These are phyloP conservation scores for Penicillium pulvis DNA, from an alignment of 495 filamentous ascomycete genomes.

Conservation along the genomic window DNA sequence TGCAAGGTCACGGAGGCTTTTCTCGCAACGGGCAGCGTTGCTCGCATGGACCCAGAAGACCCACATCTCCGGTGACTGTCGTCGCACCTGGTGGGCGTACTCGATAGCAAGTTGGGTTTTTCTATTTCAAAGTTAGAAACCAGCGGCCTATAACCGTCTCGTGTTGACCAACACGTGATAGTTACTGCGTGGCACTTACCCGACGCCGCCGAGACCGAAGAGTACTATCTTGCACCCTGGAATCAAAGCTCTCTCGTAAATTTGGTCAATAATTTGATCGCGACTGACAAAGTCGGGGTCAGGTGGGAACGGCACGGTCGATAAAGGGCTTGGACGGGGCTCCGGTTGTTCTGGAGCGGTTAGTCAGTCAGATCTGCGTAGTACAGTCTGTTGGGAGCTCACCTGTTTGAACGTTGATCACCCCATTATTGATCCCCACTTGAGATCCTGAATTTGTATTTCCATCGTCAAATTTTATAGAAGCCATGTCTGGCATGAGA, in stretches of 20 bases:
- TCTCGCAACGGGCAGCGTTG: constrained; percentile 37
- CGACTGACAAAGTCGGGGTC: constrained; percentile 38
- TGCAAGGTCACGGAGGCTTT: constrained; percentile 43
- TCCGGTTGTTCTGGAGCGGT: constrained; percentile 12
- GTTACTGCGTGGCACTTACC: background rate
- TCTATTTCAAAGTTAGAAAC: no score
- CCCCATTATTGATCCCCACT: no score
- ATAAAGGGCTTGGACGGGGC: constrained; percentile 16
- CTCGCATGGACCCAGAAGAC: constrained; percentile 55
- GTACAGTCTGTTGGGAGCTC: background rate
- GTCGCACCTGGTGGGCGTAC: constrained; percentile 34
- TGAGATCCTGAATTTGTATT: no score
- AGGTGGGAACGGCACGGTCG: constrained; percentile 30
- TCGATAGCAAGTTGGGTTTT: constrained; percentile 46
- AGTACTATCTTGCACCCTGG: constrained; percentile 26
- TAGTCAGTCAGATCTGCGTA: background rate
- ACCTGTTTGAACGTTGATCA: background rate
- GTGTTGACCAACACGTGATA: background rate
- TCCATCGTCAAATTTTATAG: no score
- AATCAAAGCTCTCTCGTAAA: constrained; percentile 23
- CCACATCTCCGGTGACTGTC: constrained; percentile 41
- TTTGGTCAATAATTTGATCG: constrained; percentile 21
- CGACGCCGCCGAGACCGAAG: constrained; percentile 21
- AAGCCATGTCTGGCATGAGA: no score
- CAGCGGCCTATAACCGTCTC: background rate